These are phyloP conservation scores for Linaria vulgaris DNA, from an alignment of 257 asterid genomes.

Conservation along the genomic window DNA sequence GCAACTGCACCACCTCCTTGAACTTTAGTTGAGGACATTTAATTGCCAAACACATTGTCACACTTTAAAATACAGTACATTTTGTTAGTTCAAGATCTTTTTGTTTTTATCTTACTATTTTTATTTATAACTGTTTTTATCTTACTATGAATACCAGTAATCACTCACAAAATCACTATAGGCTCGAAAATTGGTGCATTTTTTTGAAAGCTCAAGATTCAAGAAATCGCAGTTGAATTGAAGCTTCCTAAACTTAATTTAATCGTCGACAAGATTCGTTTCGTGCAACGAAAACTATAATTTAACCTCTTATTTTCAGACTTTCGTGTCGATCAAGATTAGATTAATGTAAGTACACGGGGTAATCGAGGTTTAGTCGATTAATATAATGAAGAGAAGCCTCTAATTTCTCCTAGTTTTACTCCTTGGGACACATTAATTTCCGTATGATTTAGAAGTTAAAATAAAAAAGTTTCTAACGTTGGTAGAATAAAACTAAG, in stretches of 20 bases:
- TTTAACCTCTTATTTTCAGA: slow-evolving; percentile 25
- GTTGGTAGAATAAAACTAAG: slow-evolving; percentile 41
- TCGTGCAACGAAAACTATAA: slow-evolving; percentile 33
- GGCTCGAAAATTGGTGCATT: background rate
- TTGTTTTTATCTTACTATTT: background rate
- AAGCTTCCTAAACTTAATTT: slow-evolving; percentile 22
- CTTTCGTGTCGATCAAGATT: slow-evolving; percentile 32
- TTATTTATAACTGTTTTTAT: too few relatives aligned
- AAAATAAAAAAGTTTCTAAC: slow-evolving; percentile 33
- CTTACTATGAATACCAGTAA: too few relatives aligned
- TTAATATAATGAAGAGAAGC: slow-evolving; percentile 55
- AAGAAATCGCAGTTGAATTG: slow-evolving; percentile 16
- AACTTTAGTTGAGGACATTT: slow-evolving; percentile 37
- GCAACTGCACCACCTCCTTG: too few relatives aligned
- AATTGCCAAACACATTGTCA: slow-evolving; percentile 2
- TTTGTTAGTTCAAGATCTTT: slow-evolving; percentile 21
- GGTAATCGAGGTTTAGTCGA: slow-evolving; percentile 40
- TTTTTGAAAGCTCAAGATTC: too few relatives aligned
- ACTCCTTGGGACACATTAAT: slow-evolving; percentile 79
- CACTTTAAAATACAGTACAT: background rate
- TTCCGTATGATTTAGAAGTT: slow-evolving; percentile 51
- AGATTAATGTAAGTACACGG: slow-evolving; percentile 24
- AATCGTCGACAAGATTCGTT: slow-evolving; percentile 42
- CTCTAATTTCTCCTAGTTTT: slow-evolving; percentile 43
- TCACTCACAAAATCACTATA: slow-evolving; percentile 33